Evolutionary conservation across 805 yeast species (phyloP).

Genomic region (Starmera amethionina): DNA sequence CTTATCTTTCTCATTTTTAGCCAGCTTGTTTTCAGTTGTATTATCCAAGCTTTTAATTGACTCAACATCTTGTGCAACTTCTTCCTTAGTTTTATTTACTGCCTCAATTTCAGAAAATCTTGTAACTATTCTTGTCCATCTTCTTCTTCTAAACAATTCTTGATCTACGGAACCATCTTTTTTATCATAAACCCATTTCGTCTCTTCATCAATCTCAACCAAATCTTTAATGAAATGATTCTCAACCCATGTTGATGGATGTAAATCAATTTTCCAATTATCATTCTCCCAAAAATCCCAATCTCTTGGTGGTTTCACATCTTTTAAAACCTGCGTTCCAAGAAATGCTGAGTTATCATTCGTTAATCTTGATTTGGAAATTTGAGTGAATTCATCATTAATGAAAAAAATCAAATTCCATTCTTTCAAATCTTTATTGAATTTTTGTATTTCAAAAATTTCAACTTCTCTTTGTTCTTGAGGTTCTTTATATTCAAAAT

Average conservation of each 20-base stretch:
- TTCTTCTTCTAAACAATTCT: conserved; percentile 44
- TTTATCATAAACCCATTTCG: conserved; percentile 80
- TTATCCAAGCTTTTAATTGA: not conserved
- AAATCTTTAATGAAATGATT: conserved; percentile 37
- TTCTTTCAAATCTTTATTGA: conserved; percentile 35
- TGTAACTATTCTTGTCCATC: conserved; percentile 46
- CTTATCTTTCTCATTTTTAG: not conserved
- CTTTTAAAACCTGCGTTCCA: conserved; percentile 14
- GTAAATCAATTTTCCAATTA: conserved; percentile 60
- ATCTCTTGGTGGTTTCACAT: conserved; percentile 45
- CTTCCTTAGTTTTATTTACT: not conserved
- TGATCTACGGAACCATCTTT: conserved; percentile 17
- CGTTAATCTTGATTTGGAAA: conserved; percentile 28
- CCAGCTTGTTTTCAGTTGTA: too few relatives aligned
- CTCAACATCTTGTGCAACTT: not conserved
- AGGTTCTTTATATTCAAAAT: conserved; percentile 29
- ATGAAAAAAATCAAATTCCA: conserved; percentile 61
- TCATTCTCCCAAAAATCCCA: conserved; percentile 39
- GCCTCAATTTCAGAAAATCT: conserved; percentile 13
- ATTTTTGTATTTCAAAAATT: conserved; percentile 57
- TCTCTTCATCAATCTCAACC: conserved; percentile 57
- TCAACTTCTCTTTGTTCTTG: conserved; percentile 44
- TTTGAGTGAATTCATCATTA: conserved; percentile 41
- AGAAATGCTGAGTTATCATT: not conserved
- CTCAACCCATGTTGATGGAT: conserved; percentile 56